phyloP scores from a whole-genome alignment of 2,329 filamentous ascomycete genomes.

The Penicillium hordei region DNA sequence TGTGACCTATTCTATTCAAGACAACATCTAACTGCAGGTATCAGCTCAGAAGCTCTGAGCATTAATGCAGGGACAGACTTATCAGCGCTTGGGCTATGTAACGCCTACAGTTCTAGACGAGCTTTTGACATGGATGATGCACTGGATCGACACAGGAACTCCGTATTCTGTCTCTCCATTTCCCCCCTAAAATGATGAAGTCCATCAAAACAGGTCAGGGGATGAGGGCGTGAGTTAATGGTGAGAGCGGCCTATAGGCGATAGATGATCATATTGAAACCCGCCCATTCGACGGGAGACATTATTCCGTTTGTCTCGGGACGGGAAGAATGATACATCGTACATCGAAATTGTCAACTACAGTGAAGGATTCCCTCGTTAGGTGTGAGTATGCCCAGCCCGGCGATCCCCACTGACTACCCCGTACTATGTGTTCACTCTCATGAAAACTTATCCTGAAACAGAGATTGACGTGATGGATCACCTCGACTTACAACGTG shows the following conservation, averaged over 20 bases:
- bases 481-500: not conserved
- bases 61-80: slow-evolving; percentile 6
- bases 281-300: not conserved
- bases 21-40: not conserved
- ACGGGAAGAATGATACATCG: slow-evolving; percentile 14
- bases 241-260: not conserved
- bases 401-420: not conserved
- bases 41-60: not conserved
- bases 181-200: not conserved
- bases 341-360: slow-evolving; percentile 15
- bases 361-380: not conserved
- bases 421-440: not conserved
- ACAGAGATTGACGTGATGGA: not conserved
- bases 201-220: not conserved
- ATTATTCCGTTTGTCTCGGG: not conserved
- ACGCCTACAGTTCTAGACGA: not conserved
- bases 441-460: not conserved
- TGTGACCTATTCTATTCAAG: not conserved
- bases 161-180: not conserved
- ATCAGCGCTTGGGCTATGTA: not conserved
- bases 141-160: not conserved
- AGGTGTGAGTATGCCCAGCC: not conserved
- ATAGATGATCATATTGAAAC: not conserved
- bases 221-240: not conserved
- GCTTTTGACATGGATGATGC: not conserved